Evolutionary conservation across 106 monocot species (phyloP).

Genomic region (Vanilla planifolia): DNA sequence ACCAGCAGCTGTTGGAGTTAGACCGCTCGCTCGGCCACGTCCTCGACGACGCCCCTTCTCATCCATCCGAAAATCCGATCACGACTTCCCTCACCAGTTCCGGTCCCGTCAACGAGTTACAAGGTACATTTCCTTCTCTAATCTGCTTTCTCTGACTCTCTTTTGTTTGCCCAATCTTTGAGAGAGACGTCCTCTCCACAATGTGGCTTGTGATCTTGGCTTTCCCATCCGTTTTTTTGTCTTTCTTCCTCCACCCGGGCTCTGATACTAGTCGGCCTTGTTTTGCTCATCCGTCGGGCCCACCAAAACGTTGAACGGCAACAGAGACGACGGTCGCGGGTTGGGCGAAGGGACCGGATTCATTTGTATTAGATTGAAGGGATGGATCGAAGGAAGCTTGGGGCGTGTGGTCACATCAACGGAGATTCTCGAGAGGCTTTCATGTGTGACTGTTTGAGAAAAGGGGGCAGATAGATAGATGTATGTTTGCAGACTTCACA

Average conservation of each 20-base stretch:
- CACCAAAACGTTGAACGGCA: too few species aligned
- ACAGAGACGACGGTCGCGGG: too few species aligned
- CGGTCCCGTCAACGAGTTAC: constrained; percentile 21
- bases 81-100: background rate
- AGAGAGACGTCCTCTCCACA: too few species aligned
- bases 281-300: too few species aligned
- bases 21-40: background rate
- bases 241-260: background rate
- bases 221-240: background rate
- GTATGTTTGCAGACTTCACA: too few species aligned
- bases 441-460: constrained; percentile 6
- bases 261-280: too few species aligned
- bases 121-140: constrained; percentile 22
- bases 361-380: constrained; percentile 22
- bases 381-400: constrained; percentile 30
- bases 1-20: too few species aligned
- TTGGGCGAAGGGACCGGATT: too few species aligned
- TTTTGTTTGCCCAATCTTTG: background rate
- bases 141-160: background rate
- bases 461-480: background rate
- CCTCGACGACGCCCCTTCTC: too few species aligned
- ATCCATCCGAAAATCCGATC: too few species aligned
- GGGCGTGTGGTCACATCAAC: constrained; percentile 43
- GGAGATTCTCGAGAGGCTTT: constrained; percentile 25
- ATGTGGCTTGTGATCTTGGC: too few species aligned